A percentile compares a stretch with the other conserved stretches of the same genome.
These are phyloP conservation scores for Exophiala viscosa DNA, from an alignment of 2,329 filamentous ascomycete species.

Conservation along the genomic window DNA sequence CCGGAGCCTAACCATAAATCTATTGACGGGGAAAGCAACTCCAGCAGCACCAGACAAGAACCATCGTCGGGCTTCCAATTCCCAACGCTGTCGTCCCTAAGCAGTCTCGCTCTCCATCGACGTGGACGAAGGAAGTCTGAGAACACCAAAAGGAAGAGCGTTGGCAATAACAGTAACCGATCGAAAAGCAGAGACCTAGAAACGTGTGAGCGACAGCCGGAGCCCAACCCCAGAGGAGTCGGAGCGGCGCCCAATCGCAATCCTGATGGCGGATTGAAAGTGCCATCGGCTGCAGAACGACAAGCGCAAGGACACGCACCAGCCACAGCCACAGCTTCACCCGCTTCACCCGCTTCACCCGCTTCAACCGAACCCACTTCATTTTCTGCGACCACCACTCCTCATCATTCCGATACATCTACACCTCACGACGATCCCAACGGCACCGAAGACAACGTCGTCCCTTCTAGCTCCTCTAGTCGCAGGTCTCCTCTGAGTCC, in stretches of 20 bases:
- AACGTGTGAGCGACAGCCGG: neutral
- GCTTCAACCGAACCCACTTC: constrained; percentile 9
- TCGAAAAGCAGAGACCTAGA: neutral
- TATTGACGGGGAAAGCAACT: too few species aligned
- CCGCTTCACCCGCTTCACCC: constrained; percentile 6
- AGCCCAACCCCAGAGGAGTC: neutral
- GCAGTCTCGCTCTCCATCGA: constrained; percentile 1
- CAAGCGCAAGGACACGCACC: neutral
- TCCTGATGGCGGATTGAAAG: neutral
- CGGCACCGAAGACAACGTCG: constrained; percentile 1
- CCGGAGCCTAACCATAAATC: too few species aligned
- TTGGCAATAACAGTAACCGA: neutral
- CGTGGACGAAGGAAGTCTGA: constrained; percentile 1
- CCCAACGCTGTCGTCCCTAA: constrained; percentile 1
- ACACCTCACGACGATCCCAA: constrained; percentile 16
- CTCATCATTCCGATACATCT: constrained; percentile 33
- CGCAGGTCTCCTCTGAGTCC: neutral
- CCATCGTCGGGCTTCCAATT: neutral
- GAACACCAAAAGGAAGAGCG: neutral
- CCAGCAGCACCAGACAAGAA: too few species aligned
- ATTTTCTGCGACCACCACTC: constrained; percentile 24
- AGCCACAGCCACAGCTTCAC: constrained; percentile 8
- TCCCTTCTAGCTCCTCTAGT: neutral
- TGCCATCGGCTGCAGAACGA: neutral
- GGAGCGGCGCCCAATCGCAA: neutral